Base-by-base conservation (phyloP, 352 stramenopile species). In the Blastocystis hominis region DNA sequence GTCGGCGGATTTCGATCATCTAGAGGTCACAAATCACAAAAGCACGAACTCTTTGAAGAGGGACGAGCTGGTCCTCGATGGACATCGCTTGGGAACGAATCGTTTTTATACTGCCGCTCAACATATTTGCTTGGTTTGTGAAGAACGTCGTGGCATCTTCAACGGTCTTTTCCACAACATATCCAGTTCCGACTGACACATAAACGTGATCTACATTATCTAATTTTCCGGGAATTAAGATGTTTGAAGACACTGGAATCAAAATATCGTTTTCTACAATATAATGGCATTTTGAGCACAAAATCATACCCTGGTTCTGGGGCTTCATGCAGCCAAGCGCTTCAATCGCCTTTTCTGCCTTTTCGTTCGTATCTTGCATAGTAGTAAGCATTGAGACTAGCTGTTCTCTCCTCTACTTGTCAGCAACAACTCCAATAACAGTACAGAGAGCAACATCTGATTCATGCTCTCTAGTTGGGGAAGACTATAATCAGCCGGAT, bases 301-400 rank as follows among this genome's bases (percentile, higher is more conserved):
- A 40, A 7, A 10, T 0, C 42, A 44, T 46, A 24, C n/a, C 50
- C 20, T 30, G 15, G 42, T 80, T 80, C 24, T 10, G 7, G 13
- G 70, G 70, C 54, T 80, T 62, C 70, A 80, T 80, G 38, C 70
- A 80, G 17, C 56, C 34, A n/a, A 80, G 46, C 38, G 70, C 70
- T 61, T 80, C 54, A 46, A 80, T 66, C 53, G 70, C 70, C 54
- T 80, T 62, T 46, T 80, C 70, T 6, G 70, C 70, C 70, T 80
- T 80, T 15, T 80, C 40, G n/a, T 66, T 62, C 30, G 70, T 80
- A 80, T 80, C 70, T 80, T 80, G n/a, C 70, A 80, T 80, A 38
- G 42, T 54, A 7, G n/a, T 80, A 6, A 80, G 38, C 70, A 80
- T 80, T 17, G 46, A 63, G 40, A 80, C 24, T 6, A 36, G n/a